Percentiles rank a stretch among this genome's conserved stretches.
Conservation (phyloP, 2,329 filamentous ascomycete species). For the Paecilomyces sp. region DNA sequence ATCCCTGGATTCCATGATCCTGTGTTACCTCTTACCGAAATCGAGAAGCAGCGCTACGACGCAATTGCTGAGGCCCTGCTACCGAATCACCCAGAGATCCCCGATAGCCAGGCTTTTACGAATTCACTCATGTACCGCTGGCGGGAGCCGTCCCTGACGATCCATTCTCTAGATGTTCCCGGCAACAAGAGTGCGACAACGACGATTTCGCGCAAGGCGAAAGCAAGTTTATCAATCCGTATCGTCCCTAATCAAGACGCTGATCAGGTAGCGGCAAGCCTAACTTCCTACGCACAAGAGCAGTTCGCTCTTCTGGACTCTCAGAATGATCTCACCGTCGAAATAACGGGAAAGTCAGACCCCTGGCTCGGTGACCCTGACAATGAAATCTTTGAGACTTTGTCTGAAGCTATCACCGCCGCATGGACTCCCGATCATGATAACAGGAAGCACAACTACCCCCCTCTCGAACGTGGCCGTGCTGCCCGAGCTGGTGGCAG, state of each 20-base stretch:
- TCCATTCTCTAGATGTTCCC: conserved; percentile 80
- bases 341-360: conserved; percentile 88
- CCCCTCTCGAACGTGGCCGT: conserved; percentile 15
- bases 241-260: conserved; percentile 92
- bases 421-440: conserved; percentile 59
- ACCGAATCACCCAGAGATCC: conserved; percentile 59
- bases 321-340: conserved; percentile 71
- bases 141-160: conserved; percentile 89
- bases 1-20: conserved; percentile 86
- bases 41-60: conserved; percentile 74
- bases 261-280: conserved; percentile 60
- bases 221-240: conserved; percentile 79
- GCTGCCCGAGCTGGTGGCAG: conserved; percentile 10
- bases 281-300: conserved; percentile 60
- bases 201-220: conserved; percentile 76
- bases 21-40: conserved; percentile 65
- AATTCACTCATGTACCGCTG: conserved; percentile 84
- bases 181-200: conserved; percentile 82
- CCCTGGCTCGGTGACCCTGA: conserved; percentile 91
- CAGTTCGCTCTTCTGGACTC: conserved; percentile 71
- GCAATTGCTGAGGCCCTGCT: conserved; percentile 75
- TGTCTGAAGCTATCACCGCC: conserved; percentile 76
- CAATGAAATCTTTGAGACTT: conserved; percentile 82
- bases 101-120: conserved; percentile 63
- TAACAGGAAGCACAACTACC: conserved; percentile 26